Percentiles rank a stretch among this genome's conserved stretches.
Conservation (phyloP, 768 basidiomycete genomes). For the Lactarius tabidus region DNA sequence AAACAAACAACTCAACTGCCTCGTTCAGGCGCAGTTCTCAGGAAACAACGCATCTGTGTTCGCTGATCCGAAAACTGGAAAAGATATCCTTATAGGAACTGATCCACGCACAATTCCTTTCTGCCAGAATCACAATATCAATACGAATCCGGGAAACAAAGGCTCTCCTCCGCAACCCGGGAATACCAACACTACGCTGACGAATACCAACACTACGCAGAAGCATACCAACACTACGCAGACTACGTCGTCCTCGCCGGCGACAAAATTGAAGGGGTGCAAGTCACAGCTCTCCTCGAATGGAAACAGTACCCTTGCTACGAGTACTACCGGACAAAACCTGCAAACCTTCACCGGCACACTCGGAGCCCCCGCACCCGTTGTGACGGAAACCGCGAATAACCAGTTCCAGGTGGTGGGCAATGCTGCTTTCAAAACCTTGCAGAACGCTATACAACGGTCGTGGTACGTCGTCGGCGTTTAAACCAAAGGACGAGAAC, state of each 20-base stretch:
- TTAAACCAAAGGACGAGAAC: no score
- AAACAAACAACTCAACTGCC: constrained; percentile 35
- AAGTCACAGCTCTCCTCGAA: not conserved
- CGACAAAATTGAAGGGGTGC: not conserved
- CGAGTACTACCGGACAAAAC: constrained; percentile 34
- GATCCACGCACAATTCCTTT: constrained; percentile 39
- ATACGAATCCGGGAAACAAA: not conserved
- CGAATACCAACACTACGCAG: no score
- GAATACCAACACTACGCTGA: no score
- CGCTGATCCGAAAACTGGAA: constrained; percentile 33
- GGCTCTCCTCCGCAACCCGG: no score
- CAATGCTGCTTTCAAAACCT: constrained; percentile 45
- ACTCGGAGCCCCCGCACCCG: constrained; percentile 44
- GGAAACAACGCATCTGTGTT: constrained; percentile 33
- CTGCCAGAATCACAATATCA: not conserved
- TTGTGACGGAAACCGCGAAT: constrained; percentile 38
- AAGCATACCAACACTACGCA: no score
- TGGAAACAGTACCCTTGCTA: not conserved
- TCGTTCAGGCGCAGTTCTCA: constrained; percentile 38
- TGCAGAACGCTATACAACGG: constrained; percentile 43
- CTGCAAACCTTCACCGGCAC: constrained; percentile 48
- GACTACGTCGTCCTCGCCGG: not conserved
- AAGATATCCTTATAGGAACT: constrained; percentile 43
- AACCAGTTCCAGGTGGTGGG: constrained; percentile 49
- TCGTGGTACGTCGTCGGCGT: constrained; percentile 32